Percentiles rank a stretch among this genome's conserved stretches.
phyloP scores from a whole-genome alignment of 1,284 basidiomycete genomes.

The Ganoderma multipileum region DNA sequence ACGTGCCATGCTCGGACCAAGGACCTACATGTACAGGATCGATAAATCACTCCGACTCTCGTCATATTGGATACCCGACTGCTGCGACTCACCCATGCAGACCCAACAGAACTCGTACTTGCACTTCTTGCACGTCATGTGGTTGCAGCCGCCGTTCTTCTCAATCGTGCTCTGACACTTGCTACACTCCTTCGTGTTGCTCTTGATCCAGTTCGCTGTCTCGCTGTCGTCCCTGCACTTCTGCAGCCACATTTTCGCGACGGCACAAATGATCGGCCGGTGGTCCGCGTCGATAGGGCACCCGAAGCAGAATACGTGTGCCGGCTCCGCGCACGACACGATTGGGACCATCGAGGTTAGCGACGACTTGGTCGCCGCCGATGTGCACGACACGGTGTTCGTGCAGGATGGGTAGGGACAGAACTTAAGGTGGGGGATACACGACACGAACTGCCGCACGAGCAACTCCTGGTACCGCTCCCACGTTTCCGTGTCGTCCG shows the following conservation, averaged over 20 bases:
- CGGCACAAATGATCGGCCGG: slow-evolving; percentile 88
- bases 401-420: slow-evolving; percentile 90
- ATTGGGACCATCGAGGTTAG: slow-evolving; percentile 88
- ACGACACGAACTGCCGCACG: slow-evolving; percentile 90
- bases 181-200: slow-evolving; percentile 97
- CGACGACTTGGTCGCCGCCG: slow-evolving; percentile 75
- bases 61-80: not conserved
- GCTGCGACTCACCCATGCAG: slow-evolving; percentile 67
- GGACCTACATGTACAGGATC: slow-evolving; percentile 68
- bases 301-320: slow-evolving; percentile 91
- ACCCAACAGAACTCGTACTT: slow-evolving; percentile 90
- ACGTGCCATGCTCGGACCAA: slow-evolving; percentile 97
- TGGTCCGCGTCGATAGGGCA: slow-evolving; percentile 89
- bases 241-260: slow-evolving; percentile 94
- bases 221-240: slow-evolving; percentile 98
- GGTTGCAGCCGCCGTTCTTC: slow-evolving; percentile 99
- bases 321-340: slow-evolving; percentile 76
- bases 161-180: slow-evolving; percentile 97
- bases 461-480: slow-evolving; percentile 86
- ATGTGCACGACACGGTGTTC: slow-evolving; percentile 88
- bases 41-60: slow-evolving; percentile 40
- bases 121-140: slow-evolving; percentile 99
- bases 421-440: slow-evolving; percentile 87
- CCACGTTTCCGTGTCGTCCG: slow-evolving; percentile 55
- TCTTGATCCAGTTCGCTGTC: slow-evolving; percentile 99